Percentiles rank a stretch among this genome's conserved stretches.
Conservation (phyloP, 495 filamentous ascomycete species). For the Penicillium diatomitis region DNA sequence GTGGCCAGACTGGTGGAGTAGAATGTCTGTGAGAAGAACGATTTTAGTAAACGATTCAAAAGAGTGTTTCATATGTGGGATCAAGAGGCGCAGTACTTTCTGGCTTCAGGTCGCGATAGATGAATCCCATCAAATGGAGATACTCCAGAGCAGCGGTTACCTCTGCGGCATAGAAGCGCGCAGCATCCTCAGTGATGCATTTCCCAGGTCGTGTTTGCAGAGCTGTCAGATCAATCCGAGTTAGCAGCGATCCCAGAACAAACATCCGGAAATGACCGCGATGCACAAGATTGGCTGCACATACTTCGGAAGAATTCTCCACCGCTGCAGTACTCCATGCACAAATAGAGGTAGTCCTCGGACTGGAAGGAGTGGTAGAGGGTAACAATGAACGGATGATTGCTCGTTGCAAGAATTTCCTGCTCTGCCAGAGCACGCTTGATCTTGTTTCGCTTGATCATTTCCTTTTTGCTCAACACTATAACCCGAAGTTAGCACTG, state of each 20-base stretch:
- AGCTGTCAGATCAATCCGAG: slow-evolving; percentile 36
- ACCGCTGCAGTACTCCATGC: slow-evolving; percentile 99
- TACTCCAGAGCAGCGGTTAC: slow-evolving; percentile 98
- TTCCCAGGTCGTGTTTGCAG: slow-evolving; percentile 95
- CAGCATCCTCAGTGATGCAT: slow-evolving; percentile 93
- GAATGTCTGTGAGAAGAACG: slow-evolving; percentile 57
- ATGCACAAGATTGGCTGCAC: slow-evolving; percentile 3
- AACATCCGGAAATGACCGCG: background rate
- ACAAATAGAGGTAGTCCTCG: slow-evolving; percentile 94
- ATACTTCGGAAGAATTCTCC: slow-evolving; percentile 90
- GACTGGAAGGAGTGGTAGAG: slow-evolving; percentile 98
- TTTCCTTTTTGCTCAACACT: slow-evolving; percentile 99
- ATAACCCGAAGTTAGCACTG: slow-evolving; percentile 7
- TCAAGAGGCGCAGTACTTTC: slow-evolving; percentile 59
- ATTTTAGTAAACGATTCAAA: slow-evolving; percentile 3
- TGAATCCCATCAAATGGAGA: slow-evolving; percentile 97
- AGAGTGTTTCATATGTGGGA: too few species aligned
- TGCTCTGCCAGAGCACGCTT: slow-evolving; percentile 96
- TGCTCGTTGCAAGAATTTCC: slow-evolving; percentile 95
- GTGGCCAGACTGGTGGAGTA: slow-evolving; percentile 94
- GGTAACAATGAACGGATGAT: slow-evolving; percentile 97
- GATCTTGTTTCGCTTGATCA: slow-evolving; percentile 99
- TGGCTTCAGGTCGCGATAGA: slow-evolving; percentile 95
- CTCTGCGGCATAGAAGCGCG: slow-evolving; percentile 93
- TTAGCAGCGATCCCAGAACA: background rate